A percentile compares a stretch with the other conserved stretches of the same genome.
Conservation (phyloP, 768 basidiomycete genomes). For the Boletus reticuloceps region DNA sequence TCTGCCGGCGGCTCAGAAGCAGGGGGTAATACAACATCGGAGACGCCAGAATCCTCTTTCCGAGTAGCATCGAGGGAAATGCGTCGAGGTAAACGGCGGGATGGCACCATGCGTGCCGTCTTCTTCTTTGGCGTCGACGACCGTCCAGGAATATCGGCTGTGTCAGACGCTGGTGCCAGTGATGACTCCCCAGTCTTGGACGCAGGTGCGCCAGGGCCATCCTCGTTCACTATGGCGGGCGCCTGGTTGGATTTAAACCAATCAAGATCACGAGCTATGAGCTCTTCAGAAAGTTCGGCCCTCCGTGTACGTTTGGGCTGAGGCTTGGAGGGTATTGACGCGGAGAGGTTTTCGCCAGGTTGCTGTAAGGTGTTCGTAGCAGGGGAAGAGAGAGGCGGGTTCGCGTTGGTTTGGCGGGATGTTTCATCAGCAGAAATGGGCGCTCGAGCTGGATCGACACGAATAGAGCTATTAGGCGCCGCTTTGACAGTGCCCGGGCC, state of each 20-base stretch:
- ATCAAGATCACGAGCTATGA: slow-evolving; percentile 30
- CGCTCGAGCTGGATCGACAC: not conserved
- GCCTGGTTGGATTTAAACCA: slow-evolving; percentile 25
- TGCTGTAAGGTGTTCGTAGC: not conserved
- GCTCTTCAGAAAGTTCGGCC: slow-evolving; percentile 20
- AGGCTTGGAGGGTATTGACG: slow-evolving; percentile 13
- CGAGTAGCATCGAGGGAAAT: slow-evolving; percentile 1
- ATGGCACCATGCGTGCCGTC: slow-evolving; percentile 27
- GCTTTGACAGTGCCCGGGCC: not conserved
- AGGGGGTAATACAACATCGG: not conserved
- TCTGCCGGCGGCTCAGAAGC: not conserved
- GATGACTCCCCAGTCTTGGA: not conserved
- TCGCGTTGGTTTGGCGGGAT: not conserved
- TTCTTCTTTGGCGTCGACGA: slow-evolving; percentile 15
- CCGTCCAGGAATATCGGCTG: not conserved
- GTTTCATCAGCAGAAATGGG: not conserved
- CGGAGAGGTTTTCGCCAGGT: not conserved
- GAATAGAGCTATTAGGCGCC: not conserved
- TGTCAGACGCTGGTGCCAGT: not conserved
- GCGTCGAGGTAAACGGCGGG: slow-evolving; percentile 21
- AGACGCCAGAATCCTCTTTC: not conserved
- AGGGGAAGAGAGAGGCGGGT: not conserved
- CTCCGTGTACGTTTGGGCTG: slow-evolving; percentile 27
- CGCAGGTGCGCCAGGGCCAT: not conserved
- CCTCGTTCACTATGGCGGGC: not conserved